Base-by-base conservation (phyloP, 495 filamentous ascomycete species). In the Penicillium pancosmium region DNA sequence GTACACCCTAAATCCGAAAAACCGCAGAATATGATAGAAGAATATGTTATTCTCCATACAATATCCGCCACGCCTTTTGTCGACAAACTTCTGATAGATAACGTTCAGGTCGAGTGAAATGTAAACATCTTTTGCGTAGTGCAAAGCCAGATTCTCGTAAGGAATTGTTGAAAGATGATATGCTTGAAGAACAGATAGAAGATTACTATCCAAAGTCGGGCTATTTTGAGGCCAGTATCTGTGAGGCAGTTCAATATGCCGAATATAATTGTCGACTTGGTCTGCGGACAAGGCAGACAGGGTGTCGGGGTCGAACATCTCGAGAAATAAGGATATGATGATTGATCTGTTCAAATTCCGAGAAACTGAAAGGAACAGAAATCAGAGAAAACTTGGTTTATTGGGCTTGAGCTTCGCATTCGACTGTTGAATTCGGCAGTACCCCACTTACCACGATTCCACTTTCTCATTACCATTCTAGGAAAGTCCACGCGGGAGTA, bases 1-100 rank as follows among this genome's bases (percentile, higher is more conserved):
- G 11, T 34, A 51, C 16, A 33, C 49, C 23, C 10, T 25, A 18
- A 51, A 51, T 3, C 25, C 49, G 13, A 51, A 36, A 10, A 51
- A 34, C n/a, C 49, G 33, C 4, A 51, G n/a, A 51, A 51, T 13
- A 36, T 51, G 27, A 18, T 51, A 51, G 5, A 51, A 19, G 27
- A 51, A 35, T 16, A 51, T 51, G 16, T 33, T 49, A 25, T 51
- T 51, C n/a, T 33, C 49, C 27, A 51, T 35, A 36, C 49, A 51
- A 35, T 51, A 33, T 34, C 27, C 49, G 6, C 49, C 49, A 25
- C 19, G 21, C 8, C 50, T 31, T 18, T 43, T 43, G 40, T 43
- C 40, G 40, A 49, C 47, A n/a, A 49, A 49, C n/a, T 49, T 49
- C 7, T 49, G 47, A 13, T 49, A 49, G 5, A 49, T 49, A 8